These are phyloP conservation scores for Cryphonectria parasitica DNA, from an alignment of 2,329 filamentous ascomycete species.

Conservation along the genomic window DNA sequence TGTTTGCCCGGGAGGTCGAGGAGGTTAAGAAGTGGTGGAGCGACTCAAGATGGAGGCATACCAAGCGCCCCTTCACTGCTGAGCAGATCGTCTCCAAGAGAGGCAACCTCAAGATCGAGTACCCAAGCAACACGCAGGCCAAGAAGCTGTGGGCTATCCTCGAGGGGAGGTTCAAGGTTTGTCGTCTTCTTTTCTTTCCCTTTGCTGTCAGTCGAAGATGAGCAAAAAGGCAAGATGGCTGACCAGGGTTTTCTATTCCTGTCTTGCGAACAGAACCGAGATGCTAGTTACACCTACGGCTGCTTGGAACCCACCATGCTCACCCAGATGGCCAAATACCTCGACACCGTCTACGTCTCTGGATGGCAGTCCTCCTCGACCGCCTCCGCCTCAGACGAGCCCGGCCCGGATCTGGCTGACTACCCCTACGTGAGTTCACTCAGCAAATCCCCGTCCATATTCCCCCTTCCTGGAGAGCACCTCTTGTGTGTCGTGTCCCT, in stretches of 20 bases:
- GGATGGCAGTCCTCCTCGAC: slow-evolving; percentile 99
- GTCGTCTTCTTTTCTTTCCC: slow-evolving; percentile 30
- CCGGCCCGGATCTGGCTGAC: slow-evolving; percentile 95
- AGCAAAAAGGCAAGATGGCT: not conserved
- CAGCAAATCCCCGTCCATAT: no score
- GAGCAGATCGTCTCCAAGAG: slow-evolving; percentile 97
- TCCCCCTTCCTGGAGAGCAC: not conserved
- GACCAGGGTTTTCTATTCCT: not conserved
- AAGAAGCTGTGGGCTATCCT: slow-evolving; percentile 96
- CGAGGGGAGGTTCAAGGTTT: slow-evolving; percentile 82
- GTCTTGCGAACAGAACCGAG: slow-evolving; percentile 62
- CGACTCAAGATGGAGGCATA: slow-evolving; percentile 89
- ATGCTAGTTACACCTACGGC: slow-evolving; percentile 93
- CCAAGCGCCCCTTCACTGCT: slow-evolving; percentile 89
- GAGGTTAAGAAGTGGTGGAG: slow-evolving; percentile 94
- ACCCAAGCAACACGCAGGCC: slow-evolving; percentile 83
- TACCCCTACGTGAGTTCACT: slow-evolving; percentile 77
- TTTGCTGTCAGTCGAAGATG: no score
- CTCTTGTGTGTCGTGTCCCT: no score
- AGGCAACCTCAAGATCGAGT: slow-evolving; percentile 87
- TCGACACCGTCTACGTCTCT: slow-evolving; percentile 98
- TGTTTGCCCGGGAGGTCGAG: slow-evolving; percentile 81
- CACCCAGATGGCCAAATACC: slow-evolving; percentile 98
- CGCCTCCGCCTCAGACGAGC: slow-evolving; percentile 91
- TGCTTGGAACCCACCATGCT: slow-evolving; percentile 98